Evolutionary conservation across 2,329 filamentous ascomycete species (phyloP).

Genomic region (Colletotrichum cuscutae): DNA sequence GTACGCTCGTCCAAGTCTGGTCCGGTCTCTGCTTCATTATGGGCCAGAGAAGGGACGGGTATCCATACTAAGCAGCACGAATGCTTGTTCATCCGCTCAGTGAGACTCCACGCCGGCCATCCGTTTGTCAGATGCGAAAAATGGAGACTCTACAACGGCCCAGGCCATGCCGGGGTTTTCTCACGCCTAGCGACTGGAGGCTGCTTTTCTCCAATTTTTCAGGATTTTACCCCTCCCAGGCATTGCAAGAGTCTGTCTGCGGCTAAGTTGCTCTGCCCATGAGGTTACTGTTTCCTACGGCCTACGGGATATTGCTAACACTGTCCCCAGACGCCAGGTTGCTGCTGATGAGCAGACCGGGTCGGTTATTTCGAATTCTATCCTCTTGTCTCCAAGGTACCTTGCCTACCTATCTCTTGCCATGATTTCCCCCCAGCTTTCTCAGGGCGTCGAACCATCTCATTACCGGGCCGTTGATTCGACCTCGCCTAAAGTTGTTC

Average conservation of each 20-base stretch:
- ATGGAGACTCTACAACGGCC: constrained; percentile 23
- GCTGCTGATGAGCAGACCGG: neutral
- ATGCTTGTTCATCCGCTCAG: constrained; percentile 35
- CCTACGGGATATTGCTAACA: neutral
- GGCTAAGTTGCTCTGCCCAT: constrained; percentile 12
- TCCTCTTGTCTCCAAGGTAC: constrained; percentile 15
- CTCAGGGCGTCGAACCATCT: neutral
- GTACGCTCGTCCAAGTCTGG: constrained; percentile 21
- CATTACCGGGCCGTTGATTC: constrained; percentile 12
- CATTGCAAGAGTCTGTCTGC: constrained; percentile 10
- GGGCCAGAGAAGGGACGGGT: constrained; percentile 22
- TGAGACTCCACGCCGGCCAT: constrained; percentile 30
- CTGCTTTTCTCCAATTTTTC: constrained; percentile 32
- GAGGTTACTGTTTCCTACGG: neutral
- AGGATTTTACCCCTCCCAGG: constrained; percentile 32
- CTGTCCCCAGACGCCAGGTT: neutral
- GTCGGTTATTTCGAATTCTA: neutral
- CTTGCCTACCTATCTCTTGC: neutral
- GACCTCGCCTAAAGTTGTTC: constrained; percentile 15
- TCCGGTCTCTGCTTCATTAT: constrained; percentile 27
- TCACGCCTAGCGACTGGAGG: constrained; percentile 12
- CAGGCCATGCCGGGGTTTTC: constrained; percentile 29
- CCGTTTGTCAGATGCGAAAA: constrained; percentile 34
- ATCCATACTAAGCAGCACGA: constrained; percentile 30
- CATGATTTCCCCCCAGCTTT: neutral